These are phyloP conservation scores for Friedmanniomyces simplex DNA, from an alignment of 495 filamentous ascomycete species.

Conservation along the genomic window DNA sequence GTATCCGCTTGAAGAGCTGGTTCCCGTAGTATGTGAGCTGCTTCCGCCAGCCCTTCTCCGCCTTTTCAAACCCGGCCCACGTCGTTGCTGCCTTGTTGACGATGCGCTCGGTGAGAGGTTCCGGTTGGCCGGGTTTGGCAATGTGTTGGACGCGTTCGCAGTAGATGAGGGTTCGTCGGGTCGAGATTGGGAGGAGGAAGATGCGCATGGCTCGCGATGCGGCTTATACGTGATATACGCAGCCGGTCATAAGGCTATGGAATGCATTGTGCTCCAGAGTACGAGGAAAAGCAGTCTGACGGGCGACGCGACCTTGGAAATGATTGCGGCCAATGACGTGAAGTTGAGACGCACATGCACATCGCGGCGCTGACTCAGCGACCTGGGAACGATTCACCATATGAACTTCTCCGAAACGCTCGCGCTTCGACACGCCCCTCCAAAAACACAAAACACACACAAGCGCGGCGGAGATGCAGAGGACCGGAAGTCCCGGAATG, in stretches of 20 bases:
- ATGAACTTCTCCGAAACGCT: too few relatives aligned
- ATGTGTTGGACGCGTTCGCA: constrained; percentile 57
- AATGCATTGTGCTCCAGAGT: too few relatives aligned
- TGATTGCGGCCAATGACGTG: too few relatives aligned
- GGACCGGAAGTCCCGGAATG: too few relatives aligned
- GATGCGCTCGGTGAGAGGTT: constrained; percentile 50
- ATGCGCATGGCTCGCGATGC: constrained; percentile 60
- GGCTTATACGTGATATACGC: not conserved
- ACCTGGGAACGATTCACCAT: too few relatives aligned
- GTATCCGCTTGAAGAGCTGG: constrained; percentile 69
- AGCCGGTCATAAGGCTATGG: not conserved
- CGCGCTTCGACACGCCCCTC: too few relatives aligned
- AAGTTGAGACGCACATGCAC: too few relatives aligned
- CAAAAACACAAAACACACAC: too few relatives aligned
- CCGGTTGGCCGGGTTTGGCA: constrained; percentile 32
- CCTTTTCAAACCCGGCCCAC: constrained; percentile 82
- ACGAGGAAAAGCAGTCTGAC: too few relatives aligned
- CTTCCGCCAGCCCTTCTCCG: constrained; percentile 64
- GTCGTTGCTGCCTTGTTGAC: constrained; percentile 57
- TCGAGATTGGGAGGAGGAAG: constrained; percentile 91
- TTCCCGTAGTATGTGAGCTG: constrained; percentile 79
- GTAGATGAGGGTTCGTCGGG: constrained; percentile 82
- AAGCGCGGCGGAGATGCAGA: too few relatives aligned
- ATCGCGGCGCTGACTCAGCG: too few relatives aligned
- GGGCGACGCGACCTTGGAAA: too few relatives aligned